Conservation (phyloP, 805 yeast species). For the Kazachstania bromeliacearum region DNA sequence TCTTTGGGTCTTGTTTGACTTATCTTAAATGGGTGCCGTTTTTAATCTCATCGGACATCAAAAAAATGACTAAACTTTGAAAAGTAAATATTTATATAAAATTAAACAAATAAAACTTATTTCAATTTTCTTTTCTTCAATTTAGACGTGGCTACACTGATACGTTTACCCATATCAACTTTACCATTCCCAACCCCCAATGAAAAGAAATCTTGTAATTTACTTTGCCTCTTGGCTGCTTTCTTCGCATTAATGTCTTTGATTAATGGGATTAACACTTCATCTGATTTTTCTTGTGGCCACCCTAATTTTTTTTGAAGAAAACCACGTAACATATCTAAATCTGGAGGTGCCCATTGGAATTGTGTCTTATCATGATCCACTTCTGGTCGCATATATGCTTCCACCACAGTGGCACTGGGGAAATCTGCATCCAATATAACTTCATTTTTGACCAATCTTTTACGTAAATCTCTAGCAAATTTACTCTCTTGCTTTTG, state of each 20-base stretch:
- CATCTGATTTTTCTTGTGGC: conserved; percentile 67
- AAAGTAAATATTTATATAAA: no score
- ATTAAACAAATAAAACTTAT: no score
- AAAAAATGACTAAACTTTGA: no score
- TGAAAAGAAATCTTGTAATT: conserved; percentile 61
- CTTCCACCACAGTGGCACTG: conserved; percentile 54
- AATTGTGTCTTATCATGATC: conserved; percentile 72
- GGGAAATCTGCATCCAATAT: conserved; percentile 62
- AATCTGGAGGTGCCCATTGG: conserved; percentile 83
- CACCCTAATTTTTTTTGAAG: conserved; percentile 70
- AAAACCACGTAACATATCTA: conserved; percentile 66
- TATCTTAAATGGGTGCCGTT: background rate
- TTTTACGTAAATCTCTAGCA: conserved; percentile 47
- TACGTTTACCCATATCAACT: conserved; percentile 48
- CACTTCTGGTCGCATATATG: conserved; percentile 74
- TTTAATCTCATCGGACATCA: no score
- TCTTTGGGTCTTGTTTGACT: background rate
- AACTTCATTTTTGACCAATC: conserved; percentile 44
- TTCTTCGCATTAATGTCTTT: conserved; percentile 62
- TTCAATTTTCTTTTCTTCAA: conserved; percentile 30
- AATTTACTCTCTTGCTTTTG: conserved; percentile 39
- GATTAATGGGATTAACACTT: conserved; percentile 76
- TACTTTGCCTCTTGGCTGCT: conserved; percentile 38
- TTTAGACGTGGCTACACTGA: conserved; percentile 48
- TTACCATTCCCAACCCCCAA: conserved; percentile 39